These are phyloP conservation scores for Daldinia childiae DNA, from an alignment of 495 filamentous ascomycete species.

Conservation along the genomic window DNA sequence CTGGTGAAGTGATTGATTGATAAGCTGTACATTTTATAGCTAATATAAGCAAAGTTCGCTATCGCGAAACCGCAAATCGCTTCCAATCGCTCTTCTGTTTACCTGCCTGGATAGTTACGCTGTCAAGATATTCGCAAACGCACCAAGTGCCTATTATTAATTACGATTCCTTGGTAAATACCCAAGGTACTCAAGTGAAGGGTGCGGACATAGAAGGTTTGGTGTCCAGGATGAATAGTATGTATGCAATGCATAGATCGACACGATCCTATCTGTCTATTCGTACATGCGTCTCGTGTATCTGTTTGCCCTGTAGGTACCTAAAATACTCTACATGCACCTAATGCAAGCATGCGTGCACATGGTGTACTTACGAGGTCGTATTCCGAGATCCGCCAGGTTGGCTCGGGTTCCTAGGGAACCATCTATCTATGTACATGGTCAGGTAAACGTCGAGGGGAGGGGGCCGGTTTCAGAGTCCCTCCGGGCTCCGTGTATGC, in stretches of 20 bases:
- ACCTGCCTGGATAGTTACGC: not conserved
- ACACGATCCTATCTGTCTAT: not conserved
- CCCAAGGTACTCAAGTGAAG: not conserved
- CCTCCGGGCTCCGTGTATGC: not conserved
- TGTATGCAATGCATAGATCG: not conserved
- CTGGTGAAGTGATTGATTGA: no score
- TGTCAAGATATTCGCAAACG: not conserved
- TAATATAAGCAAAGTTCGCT: not conserved
- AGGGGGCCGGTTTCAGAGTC: not conserved
- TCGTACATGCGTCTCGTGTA: not conserved
- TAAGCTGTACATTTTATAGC: not conserved
- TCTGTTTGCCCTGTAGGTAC: no score
- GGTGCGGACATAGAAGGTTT: not conserved
- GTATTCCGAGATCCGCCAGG: constrained; percentile 27
- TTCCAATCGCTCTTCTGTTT: not conserved
- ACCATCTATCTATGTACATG: not conserved
- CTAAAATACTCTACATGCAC: no score
- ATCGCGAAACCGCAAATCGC: not conserved
- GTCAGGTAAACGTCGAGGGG: not conserved
- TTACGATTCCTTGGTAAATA: not conserved
- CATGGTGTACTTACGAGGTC: constrained; percentile 8
- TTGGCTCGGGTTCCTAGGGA: constrained; percentile 5
- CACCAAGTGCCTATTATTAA: not conserved
- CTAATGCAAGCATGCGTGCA: not conserved
- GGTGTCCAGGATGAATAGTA: not conserved